Percentiles rank a stretch among this genome's conserved stretches.
Evolutionary conservation across 2,329 filamentous ascomycete species (phyloP).

Genomic region (Colletotrichum sp.): DNA sequence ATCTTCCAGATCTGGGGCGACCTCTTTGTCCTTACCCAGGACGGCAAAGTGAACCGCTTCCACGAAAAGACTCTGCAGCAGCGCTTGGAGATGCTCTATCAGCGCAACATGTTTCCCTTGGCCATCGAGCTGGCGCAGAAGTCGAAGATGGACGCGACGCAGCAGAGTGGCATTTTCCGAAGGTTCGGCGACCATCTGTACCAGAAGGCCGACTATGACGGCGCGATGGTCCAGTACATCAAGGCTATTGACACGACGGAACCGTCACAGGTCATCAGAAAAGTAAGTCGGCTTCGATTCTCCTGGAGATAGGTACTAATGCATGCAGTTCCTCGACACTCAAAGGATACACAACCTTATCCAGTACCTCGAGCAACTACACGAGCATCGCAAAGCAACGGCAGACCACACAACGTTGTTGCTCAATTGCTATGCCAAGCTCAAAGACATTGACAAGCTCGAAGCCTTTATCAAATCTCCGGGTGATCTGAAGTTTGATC

Average conservation of each 20-base stretch:
- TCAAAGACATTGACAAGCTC: conserved; percentile 96
- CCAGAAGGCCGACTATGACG: conserved; percentile 94
- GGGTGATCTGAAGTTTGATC: conserved; percentile 91
- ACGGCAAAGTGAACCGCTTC: conserved; percentile 91
- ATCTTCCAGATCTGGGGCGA: conserved; percentile 91
- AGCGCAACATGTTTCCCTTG: conserved; percentile 88
- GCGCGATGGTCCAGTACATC: conserved; percentile 98
- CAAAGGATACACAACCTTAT: conserved; percentile 98
- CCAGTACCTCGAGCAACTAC: conserved; percentile 93
- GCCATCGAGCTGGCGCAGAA: conserved; percentile 95
- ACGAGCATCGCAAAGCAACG: conserved; percentile 91
- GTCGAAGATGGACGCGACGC: conserved; percentile 76
- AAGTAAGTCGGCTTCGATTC: conserved; percentile 53
- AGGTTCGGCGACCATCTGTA: conserved; percentile 95
- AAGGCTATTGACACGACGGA: conserved; percentile 96
- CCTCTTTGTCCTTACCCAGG: conserved; percentile 85
- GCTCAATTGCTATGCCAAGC: conserved; percentile 95
- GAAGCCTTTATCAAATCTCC: conserved; percentile 97
- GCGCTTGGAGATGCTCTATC: conserved; percentile 90
- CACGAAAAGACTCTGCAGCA: conserved; percentile 91
- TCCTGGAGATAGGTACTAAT: conserved; percentile 28
- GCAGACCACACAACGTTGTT: conserved; percentile 94
- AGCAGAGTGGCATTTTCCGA: conserved; percentile 91
- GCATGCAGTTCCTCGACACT: conserved; percentile 82
- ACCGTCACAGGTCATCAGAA: conserved; percentile 93